A percentile compares a stretch with the other conserved stretches of the same genome.
phyloP scores from a whole-genome alignment of 2,329 filamentous ascomycete species.

The Dothideomycetidae sp. region DNA sequence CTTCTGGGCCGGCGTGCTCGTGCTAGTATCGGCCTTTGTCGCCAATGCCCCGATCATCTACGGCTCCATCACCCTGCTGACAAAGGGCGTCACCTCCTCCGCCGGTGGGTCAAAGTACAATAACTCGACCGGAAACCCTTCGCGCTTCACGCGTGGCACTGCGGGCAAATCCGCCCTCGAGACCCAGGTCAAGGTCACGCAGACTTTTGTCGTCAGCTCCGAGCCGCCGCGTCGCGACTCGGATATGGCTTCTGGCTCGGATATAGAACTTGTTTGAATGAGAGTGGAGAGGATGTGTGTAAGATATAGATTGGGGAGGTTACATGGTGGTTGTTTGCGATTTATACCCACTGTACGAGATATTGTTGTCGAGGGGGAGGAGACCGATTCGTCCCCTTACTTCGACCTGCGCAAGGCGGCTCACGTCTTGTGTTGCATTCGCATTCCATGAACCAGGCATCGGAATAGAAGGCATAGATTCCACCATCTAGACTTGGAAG shows the following conservation, averaged over 20 bases:
- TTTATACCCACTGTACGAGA: too few species aligned
- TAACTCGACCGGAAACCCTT: background rate
- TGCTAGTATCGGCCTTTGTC: conserved; percentile 12
- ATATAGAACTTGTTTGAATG: background rate
- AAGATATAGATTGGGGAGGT: too few species aligned
- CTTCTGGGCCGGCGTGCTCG: conserved; percentile 13
- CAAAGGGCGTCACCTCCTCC: background rate
- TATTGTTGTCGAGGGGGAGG: too few species aligned
- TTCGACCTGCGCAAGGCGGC: too few species aligned
- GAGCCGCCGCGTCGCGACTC: background rate
- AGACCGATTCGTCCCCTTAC: too few species aligned
- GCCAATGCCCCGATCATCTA: conserved; percentile 13
- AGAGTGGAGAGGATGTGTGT: background rate
- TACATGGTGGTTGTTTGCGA: too few species aligned
- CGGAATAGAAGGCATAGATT: too few species aligned
- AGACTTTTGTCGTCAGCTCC: background rate
- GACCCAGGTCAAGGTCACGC: background rate
- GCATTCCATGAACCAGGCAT: too few species aligned
- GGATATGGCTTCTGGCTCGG: background rate
- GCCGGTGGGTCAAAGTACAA: background rate
- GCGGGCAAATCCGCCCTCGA: background rate
- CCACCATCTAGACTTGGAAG: too few species aligned
- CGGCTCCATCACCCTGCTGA: conserved; percentile 5
- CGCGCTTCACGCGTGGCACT: background rate
- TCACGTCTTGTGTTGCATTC: too few species aligned